phyloP scores from a whole-genome alignment of 1,284 basidiomycete genomes.

The Ceratobasidium sp. region DNA sequence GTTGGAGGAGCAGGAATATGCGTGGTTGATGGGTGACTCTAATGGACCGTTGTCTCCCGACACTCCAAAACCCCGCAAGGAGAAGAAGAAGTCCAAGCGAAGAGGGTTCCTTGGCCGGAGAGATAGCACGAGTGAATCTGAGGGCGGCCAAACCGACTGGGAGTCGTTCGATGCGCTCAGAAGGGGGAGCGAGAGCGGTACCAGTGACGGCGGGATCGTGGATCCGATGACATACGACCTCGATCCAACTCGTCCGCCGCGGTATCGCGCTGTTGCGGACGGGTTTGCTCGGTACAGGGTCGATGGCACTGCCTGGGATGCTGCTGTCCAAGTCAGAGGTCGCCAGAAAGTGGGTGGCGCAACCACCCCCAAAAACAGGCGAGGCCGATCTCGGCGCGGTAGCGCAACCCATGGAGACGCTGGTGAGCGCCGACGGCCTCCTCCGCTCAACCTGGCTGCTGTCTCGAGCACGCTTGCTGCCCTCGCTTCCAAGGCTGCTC shows the following conservation, averaged over 20 bases:
- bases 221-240: constrained; percentile 36
- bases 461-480: constrained; percentile 20
- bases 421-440: constrained; percentile 28
- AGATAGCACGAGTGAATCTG: constrained; percentile 25
- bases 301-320: constrained; percentile 34
- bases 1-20: constrained; percentile 36
- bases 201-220: constrained; percentile 21
- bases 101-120: constrained; percentile 27
- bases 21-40: constrained; percentile 31
- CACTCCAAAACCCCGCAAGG: constrained; percentile 23
- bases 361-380: constrained; percentile 18
- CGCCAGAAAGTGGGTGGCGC: constrained; percentile 16
- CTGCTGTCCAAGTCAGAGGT: not conserved
- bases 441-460: constrained; percentile 34
- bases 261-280: constrained; percentile 9
- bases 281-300: constrained; percentile 10
- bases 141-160: constrained; percentile 26
- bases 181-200: constrained; percentile 35
- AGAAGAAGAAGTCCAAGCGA: constrained; percentile 30
- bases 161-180: constrained; percentile 36
- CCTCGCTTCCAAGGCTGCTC: not conserved
- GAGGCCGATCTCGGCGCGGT: constrained; percentile 31
- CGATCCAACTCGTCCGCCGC: constrained; percentile 33
- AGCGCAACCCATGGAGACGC: constrained; percentile 4
- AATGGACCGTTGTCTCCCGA: not conserved